phyloP scores from a whole-genome alignment of 2,329 filamentous ascomycete species.

The Beauveria sp. region DNA sequence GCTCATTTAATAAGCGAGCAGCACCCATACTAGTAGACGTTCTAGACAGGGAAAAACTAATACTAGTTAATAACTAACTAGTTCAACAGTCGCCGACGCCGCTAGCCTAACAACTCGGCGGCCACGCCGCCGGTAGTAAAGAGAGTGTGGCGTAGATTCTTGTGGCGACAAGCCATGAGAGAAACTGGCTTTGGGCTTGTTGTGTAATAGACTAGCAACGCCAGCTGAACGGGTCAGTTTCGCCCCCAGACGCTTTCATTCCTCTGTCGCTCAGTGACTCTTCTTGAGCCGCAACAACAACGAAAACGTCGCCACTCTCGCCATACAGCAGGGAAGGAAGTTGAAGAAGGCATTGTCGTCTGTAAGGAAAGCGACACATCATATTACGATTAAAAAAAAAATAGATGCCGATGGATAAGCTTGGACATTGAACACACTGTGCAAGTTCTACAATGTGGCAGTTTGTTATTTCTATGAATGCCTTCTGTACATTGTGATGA shows the following conservation, averaged over 20 bases:
- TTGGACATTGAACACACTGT: background rate
- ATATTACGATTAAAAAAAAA: background rate
- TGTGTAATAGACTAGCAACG: background rate
- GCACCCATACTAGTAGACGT: background rate
- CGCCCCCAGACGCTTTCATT: background rate
- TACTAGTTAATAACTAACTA: background rate
- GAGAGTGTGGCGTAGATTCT: background rate
- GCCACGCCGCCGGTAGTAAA: background rate
- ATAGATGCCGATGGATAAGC: background rate
- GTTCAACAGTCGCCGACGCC: background rate
- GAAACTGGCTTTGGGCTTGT: background rate
- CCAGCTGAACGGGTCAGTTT: background rate
- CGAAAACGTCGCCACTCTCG: background rate
- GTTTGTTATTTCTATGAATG: no score
- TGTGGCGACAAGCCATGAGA: background rate
- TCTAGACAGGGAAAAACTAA: background rate
- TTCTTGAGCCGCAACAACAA: background rate
- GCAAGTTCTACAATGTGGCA: no score
- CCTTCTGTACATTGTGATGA: no score
- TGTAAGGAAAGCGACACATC: slow-evolving; percentile 1
- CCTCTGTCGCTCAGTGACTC: background rate
- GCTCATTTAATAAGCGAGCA: background rate
- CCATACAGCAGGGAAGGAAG: no score
- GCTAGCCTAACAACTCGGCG: background rate
- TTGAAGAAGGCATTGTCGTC: background rate